A percentile compares a stretch with the other conserved stretches of the same genome.
phyloP scores from a whole-genome alignment of 306 rosid genomes.

The Pyrus bretschneideri region DNA sequence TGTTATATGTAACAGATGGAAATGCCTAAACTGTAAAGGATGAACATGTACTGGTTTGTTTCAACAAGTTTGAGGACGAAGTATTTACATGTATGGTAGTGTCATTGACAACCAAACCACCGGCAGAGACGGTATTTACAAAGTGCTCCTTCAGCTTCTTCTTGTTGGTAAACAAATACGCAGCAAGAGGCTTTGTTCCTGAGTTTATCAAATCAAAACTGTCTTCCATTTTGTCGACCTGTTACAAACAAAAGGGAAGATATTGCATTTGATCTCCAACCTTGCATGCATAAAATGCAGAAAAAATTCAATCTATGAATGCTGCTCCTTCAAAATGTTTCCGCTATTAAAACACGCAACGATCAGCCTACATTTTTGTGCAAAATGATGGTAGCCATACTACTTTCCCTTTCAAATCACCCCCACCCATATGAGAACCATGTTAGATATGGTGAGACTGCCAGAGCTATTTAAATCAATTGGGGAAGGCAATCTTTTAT shows the following conservation, averaged over 20 bases:
- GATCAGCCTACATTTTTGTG: neutral
- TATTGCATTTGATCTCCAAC: neutral
- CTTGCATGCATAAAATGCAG: neutral
- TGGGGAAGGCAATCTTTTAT: neutral
- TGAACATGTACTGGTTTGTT: neutral
- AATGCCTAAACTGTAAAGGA: neutral
- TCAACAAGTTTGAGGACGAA: conserved; percentile 10
- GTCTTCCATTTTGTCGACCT: conserved; percentile 83
- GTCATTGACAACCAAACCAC: conserved; percentile 88
- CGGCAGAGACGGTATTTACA: conserved; percentile 65
- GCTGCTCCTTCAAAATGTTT: neutral
- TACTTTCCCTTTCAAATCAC: neutral
- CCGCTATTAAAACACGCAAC: neutral
- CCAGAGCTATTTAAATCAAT: neutral
- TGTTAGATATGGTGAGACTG: neutral
- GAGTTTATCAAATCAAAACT: conserved; percentile 71
- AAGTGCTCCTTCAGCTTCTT: conserved; percentile 70
- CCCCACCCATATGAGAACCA: neutral
- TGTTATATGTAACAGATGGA: neutral
- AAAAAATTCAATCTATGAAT: neutral
- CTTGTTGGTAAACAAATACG: conserved; percentile 79
- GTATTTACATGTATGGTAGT: conserved; percentile 64
- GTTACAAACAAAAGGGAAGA: conserved; percentile 6
- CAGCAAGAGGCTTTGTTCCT: conserved; percentile 92
- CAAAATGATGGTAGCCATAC: neutral